phyloP scores from a whole-genome alignment of 257 asterid genomes.

The Nicotiana sylvestris region DNA sequence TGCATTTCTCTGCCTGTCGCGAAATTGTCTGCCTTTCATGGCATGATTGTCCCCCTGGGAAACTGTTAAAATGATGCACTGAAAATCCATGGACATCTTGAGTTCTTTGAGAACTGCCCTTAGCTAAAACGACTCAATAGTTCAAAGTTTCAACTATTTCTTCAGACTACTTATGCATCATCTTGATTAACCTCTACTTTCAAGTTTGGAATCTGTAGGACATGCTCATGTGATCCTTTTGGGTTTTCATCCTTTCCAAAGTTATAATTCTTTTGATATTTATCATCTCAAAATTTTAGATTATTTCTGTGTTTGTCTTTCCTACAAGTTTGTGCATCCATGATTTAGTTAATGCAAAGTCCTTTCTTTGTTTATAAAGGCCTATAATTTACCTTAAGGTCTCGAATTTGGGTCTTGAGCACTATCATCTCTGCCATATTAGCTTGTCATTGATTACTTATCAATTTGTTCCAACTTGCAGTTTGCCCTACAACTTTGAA shows the following conservation, averaged over 20 bases:
- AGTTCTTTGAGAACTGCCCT: neutral
- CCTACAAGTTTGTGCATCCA: neutral
- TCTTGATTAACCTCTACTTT: neutral
- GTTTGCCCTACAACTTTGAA: conserved; percentile 87
- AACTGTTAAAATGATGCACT: neutral
- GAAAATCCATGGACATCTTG: neutral
- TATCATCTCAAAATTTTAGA: neutral
- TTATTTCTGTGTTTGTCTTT: neutral
- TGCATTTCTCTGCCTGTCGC: too few species aligned
- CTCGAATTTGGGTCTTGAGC: neutral
- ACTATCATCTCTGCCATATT: neutral
- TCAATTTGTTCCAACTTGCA: conserved; percentile 30
- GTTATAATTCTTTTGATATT: neutral
- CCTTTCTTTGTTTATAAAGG: neutral
- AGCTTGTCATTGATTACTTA: neutral
- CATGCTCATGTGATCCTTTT: neutral
- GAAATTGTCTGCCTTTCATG: neutral
- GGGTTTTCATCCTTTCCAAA: neutral
- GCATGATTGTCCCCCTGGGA: neutral
- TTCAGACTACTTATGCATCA: neutral
- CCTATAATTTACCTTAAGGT: neutral
- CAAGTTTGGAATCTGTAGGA: neutral
- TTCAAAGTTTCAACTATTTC: neutral
- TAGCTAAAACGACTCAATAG: neutral
- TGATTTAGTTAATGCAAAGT: neutral